Evolutionary conservation across 768 basidiomycete genomes (phyloP), one percentile per base, ranked within the genome.

Genomic region (Kwoniella sp.): DNA sequence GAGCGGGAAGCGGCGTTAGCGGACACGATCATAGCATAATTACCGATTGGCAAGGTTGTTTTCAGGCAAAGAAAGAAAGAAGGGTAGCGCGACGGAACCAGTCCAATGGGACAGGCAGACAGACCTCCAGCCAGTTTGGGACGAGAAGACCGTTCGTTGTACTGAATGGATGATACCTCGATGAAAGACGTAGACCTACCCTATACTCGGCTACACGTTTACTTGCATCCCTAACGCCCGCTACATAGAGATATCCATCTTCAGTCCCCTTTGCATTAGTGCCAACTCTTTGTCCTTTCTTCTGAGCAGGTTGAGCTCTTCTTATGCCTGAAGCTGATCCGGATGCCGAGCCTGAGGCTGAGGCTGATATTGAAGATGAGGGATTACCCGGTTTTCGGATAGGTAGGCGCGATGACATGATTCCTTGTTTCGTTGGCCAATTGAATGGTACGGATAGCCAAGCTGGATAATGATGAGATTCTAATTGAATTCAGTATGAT

Each of bases 211-310:
- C 49, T 12, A 78, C 66, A 48, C 73, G 47, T 50, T 76, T 73
- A 50, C 65, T 71, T 3, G 68, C 67, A 70, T 78, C 77, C 48
- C 66, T 73, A 10, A 78, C 74, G 1, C 77, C 77, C 1, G 73
- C 74, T 17, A 76, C 71, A 50, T 76, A 76, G 27, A 76, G 54
- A 64, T 73, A 76, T 26, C 74, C 74, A 56, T 69, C 68, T 26
- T 75, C 73, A 13, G 66, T 53, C 8, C 56, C 64, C 48, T 67
- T 71, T 0, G 74, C 69, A 30, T 64, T 63, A 7, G 70, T 69
- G 10, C 72, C 74, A 1, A 60, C 65, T 30, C 74, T 50, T 37
- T 64, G 62, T 1, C 62, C 62, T 47, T 64, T 56, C 19, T 36
- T 33, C 27, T 24, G 13, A 21, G 37, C 33, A n/a, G 46, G 27